Base-by-base conservation (phyloP, 1,284 basidiomycete species). In the Meira miltonrushii region DNA sequence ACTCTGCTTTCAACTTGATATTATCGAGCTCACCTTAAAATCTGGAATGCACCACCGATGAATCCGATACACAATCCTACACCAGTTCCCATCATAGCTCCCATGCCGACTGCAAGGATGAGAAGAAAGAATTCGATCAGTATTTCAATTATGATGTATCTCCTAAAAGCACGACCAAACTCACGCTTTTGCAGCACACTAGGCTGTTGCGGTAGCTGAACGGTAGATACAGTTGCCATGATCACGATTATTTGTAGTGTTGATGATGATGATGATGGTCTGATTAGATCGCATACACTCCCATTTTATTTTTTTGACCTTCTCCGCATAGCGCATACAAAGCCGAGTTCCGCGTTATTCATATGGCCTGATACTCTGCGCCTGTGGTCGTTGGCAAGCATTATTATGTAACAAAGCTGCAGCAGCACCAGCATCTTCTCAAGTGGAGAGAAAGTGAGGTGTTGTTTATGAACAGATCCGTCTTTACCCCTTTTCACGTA, bases 31-130 rank as follows among this genome's bases (percentile, higher is more conserved):
- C 54, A 68, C 66, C 74, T 65, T 1, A 76, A 61, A 46, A 76
- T 75, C 57, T 76, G 74, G 47, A 76, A 64, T 1, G 65, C 60
- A 7, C 73, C 74, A 40, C 74, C 74, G 47, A 76, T 76, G 61
- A 76, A 75, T 2, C 74, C 74, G 41, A 76, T 76, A 1, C 69
- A 70, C 2, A 75, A 59, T 1, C 74, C 74, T 17, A 76, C 74
- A 3, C 71, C 65, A 8, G 71, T 69, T 21, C 74, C 74, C 61
- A 74, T 76, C 69, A 74, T 66, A 12, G 73, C 74, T 19, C 74
- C 74, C 71, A 75, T 74, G 48, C 63, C 61, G 48, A 75, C 74
- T 75, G 60, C 23, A 39, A 37, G 12, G 0, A 1, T 12, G 25
- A 9, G n/a, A 41, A 51, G n/a, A 19, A 56, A 52, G 37, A 33